A percentile compares a stretch with the other conserved stretches of the same genome.
These are phyloP conservation scores for Clarireedia monteithiana DNA, from an alignment of 2,329 filamentous ascomycete species.

Conservation along the genomic window DNA sequence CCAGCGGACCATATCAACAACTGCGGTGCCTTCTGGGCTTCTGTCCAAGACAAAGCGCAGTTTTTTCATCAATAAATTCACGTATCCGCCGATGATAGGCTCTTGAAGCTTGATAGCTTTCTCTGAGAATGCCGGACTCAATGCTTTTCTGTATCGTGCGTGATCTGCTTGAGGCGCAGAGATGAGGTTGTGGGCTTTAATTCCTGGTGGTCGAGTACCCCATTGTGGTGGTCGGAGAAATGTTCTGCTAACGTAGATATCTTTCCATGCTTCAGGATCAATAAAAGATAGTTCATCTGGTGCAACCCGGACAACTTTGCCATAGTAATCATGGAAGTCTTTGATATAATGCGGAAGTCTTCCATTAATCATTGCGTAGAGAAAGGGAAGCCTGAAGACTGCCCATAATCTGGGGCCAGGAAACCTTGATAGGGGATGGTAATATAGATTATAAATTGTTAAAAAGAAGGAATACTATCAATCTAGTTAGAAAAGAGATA, in stretches of 20 bases:
- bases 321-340: slow-evolving; percentile 35
- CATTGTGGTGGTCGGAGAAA: background rate
- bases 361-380: background rate
- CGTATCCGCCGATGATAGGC: slow-evolving; percentile 14
- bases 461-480: background rate
- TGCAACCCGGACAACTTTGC: slow-evolving; percentile 40
- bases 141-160: slow-evolving; percentile 19
- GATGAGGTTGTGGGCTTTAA: background rate
- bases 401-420: background rate
- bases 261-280: background rate
- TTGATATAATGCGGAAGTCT: background rate
- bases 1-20: slow-evolving; percentile 27
- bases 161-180: slow-evolving; percentile 14
- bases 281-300: slow-evolving; percentile 39
- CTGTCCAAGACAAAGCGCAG: background rate
- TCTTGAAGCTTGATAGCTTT: slow-evolving; percentile 26
- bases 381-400: background rate
- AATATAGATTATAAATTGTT: background rate
- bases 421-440: background rate
- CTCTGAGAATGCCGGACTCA: slow-evolving; percentile 27
- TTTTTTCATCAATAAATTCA: slow-evolving; percentile 4
- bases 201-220: background rate
- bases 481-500: background rate
- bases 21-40: background rate
- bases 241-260: background rate